phyloP scores from a whole-genome alignment of 352 stramenopile genomes.

The Globisporangium sylvaticum region DNA sequence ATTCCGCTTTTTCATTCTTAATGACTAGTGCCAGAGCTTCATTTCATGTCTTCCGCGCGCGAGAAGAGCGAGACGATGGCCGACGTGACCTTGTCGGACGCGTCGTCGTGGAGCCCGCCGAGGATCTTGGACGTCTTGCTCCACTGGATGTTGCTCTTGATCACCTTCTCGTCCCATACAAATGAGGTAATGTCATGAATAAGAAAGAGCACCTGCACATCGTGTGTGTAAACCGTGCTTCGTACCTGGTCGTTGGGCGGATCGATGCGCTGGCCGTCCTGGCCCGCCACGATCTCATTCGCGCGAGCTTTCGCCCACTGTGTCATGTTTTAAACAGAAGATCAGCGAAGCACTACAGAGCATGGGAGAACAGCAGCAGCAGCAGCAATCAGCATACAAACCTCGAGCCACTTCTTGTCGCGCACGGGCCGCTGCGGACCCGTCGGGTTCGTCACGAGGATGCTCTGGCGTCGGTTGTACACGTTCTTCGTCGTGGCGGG shows the following conservation, averaged over 20 bases:
- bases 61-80: constrained; percentile 56
- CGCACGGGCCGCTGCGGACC: constrained; percentile 21
- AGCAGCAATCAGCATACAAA: constrained; percentile 1
- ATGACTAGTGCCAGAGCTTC: not conserved
- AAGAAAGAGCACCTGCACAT: no score
- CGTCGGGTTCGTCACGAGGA: constrained; percentile 10
- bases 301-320: constrained; percentile 54
- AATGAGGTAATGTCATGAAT: not conserved
- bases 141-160: constrained; percentile 57
- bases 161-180: constrained; percentile 12
- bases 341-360: not conserved
- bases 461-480: constrained; percentile 11
- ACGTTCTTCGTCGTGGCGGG: not conserved
- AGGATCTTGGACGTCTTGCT: constrained; percentile 55
- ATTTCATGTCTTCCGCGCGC: constrained; percentile 11
- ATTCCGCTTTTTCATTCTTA: not conserved
- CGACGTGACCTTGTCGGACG: constrained; percentile 43
- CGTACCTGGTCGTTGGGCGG: constrained; percentile 26
- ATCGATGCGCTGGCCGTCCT: constrained; percentile 18
- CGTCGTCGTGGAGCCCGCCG: constrained; percentile 38
- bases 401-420: constrained; percentile 35
- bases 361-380: no score
- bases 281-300: constrained; percentile 26
- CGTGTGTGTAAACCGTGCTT: not conserved
- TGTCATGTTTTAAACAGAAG: not conserved